Conservation (phyloP, 2,329 filamentous ascomycete species). For the Fusarium drepaniforme region DNA sequence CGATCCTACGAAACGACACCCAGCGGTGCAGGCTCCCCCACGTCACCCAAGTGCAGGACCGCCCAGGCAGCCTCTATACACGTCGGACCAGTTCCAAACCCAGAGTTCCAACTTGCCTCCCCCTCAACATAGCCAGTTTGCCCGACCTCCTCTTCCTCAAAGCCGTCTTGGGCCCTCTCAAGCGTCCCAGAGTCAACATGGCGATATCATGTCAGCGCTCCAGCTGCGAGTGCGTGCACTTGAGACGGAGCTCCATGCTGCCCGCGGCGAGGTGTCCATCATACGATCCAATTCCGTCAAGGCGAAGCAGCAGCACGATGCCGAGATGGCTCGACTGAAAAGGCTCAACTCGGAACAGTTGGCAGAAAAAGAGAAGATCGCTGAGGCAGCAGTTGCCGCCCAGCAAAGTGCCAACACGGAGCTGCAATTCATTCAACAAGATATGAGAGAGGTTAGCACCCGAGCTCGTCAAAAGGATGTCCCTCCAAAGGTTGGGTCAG, state of each 20-base stretch:
- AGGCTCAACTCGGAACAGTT: conserved; percentile 74
- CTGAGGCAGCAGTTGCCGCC: conserved; percentile 74
- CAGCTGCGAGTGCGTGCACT: conserved; percentile 66
- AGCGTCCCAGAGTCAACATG: conserved; percentile 43
- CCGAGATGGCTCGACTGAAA: conserved; percentile 70
- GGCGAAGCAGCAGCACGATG: conserved; percentile 70
- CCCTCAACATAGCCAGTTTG: conserved; percentile 56
- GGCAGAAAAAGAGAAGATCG: conserved; percentile 71
- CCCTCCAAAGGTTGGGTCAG: conserved; percentile 37
- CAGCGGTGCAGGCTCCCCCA: conserved; percentile 26
- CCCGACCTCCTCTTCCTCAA: conserved; percentile 49
- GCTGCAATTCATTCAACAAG: conserved; percentile 78
- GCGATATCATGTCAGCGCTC: conserved; percentile 58
- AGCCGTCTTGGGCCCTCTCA: conserved; percentile 41
- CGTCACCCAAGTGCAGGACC: conserved; percentile 27
- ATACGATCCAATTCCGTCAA: conserved; percentile 78
- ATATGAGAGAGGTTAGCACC: conserved; percentile 71
- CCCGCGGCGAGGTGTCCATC: conserved; percentile 80
- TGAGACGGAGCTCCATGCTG: conserved; percentile 69
- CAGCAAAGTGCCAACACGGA: conserved; percentile 76
- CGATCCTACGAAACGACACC: conserved; percentile 39
- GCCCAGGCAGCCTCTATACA: conserved; percentile 40
- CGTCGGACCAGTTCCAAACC: conserved; percentile 48
- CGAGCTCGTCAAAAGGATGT: conserved; percentile 61
- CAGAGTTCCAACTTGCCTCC: conserved; percentile 46